These are phyloP conservation scores for Pseudonitzschia multiseries DNA, from an alignment of 108 stramenopile species.

Conservation along the genomic window DNA sequence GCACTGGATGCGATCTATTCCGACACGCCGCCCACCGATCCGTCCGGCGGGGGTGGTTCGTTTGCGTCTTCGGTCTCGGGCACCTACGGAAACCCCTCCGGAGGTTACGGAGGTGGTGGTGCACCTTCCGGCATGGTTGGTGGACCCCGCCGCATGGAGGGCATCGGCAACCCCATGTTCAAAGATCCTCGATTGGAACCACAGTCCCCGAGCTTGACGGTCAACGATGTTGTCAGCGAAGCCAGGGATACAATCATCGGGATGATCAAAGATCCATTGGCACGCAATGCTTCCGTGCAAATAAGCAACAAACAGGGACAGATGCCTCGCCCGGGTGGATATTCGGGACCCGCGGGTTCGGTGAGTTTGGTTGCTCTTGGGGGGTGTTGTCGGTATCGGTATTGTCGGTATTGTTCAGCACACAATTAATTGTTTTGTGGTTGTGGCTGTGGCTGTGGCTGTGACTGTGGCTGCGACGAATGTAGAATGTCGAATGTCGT, in stretches of 20 bases:
- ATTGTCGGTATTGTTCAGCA: too few relatives aligned
- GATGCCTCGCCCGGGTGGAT: conserved; percentile 36
- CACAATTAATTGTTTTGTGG: not conserved
- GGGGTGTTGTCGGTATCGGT: too few relatives aligned
- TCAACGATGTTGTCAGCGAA: conserved; percentile 46
- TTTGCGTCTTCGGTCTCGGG: conserved; percentile 37
- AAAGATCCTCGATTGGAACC: conserved; percentile 73
- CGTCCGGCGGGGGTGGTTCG: not conserved
- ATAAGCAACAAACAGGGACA: conserved; percentile 6
- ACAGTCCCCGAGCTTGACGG: conserved; percentile 23
- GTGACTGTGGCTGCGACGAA: too few relatives aligned
- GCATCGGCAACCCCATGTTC: conserved; percentile 92
- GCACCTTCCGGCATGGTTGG: conserved; percentile 5
- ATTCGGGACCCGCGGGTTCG: conserved; percentile 49
- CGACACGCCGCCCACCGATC: conserved; percentile 51
- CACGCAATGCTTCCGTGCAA: conserved; percentile 46
- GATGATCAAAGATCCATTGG: conserved; percentile 89
- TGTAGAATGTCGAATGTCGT: too few relatives aligned
- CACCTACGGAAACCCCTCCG: conserved; percentile 30
- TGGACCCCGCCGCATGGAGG: conserved; percentile 71
- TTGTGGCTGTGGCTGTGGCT: not conserved
- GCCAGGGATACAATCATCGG: conserved; percentile 71
- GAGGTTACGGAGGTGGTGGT: conserved; percentile 21
- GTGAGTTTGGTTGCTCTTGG: conserved; percentile 35
- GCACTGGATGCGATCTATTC: conserved; percentile 91